Evolutionary conservation across 176 grass and related monocot genomes (phyloP), one percentile per base, ranked within the genome.

Genomic region (Oryza glumipatula): DNA sequence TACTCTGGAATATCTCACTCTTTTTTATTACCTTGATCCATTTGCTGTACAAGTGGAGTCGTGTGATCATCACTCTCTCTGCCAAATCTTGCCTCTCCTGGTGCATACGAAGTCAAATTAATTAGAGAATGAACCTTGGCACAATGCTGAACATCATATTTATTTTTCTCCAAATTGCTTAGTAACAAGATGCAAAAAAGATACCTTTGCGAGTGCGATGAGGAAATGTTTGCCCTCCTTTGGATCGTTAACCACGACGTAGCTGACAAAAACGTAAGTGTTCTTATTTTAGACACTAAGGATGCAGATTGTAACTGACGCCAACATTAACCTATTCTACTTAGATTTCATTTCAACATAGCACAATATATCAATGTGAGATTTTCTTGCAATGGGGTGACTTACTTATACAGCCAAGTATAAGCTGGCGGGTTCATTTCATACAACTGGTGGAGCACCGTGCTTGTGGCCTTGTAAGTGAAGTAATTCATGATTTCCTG

Each of bases 391-490:
- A 65, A 49, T n/a, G 70, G 60, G 13, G 22, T 32, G 11, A 26
- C 89, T 84, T 81, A 98, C 96, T 85, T 89, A 38, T 95, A 98
- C 11, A 98, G 88, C 91, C 93, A 95, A 67, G 84, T 84, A 16
- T 98, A 98, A 10, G 72, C 73, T 6, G 89, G 96, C 8, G 96
- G 96, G 3, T 98, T 98, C 96, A 98, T 95, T 87, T 98, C 96
- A 68, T 98, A 94, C 60, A 98, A 82, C 61, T 98, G 96, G 38
- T 95, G 79, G 77, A 98, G 93, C 78, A 98, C 96, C 11, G 93
- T 98, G 72, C 85, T 85, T 70, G 88, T 89, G 56, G 96, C 96
- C 91, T 98, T 98, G 81, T 95, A 95, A 22, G 96, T 98, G 86
- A 98, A 95, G 89, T 95, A 98, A 65, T 94, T 91, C 30, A 94